Evolutionary conservation across 768 basidiomycete species (phyloP).

Genomic region (Boletus tomentosulus): DNA sequence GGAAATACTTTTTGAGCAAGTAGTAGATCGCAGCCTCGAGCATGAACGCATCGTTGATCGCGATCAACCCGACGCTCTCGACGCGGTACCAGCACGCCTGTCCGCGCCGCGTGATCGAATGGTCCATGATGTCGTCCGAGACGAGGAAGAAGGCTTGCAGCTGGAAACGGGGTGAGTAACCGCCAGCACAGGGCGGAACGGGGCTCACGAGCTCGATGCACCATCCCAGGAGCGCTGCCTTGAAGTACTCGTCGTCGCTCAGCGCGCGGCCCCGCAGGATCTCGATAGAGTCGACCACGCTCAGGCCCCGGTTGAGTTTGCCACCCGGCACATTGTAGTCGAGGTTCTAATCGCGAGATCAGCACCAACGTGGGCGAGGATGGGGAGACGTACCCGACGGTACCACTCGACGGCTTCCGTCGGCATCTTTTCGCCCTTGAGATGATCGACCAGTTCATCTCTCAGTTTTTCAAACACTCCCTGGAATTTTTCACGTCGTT

Average conservation of each 20-base stretch:
- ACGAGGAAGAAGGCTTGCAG: conserved; percentile 98
- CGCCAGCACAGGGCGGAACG: no score
- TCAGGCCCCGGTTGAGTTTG: conserved; percentile 95
- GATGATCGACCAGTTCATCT: conserved; percentile 70
- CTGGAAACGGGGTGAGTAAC: conserved; percentile 34
- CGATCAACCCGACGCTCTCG: conserved; percentile 62
- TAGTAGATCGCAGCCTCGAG: conserved; percentile 91
- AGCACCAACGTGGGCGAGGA: background rate
- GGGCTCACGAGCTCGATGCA: conserved; percentile 82
- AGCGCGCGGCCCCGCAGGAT: conserved; percentile 73
- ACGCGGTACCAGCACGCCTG: conserved; percentile 94
- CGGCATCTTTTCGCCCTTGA: conserved; percentile 74
- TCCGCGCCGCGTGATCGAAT: conserved; percentile 85
- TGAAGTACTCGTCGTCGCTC: conserved; percentile 81
- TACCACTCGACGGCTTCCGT: conserved; percentile 84
- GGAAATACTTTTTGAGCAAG: conserved; percentile 85
- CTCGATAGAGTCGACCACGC: conserved; percentile 89
- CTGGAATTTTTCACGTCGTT: conserved; percentile 63
- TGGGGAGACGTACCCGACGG: conserved; percentile 50
- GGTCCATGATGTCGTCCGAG: conserved; percentile 97
- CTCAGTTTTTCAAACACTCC: conserved; percentile 66
- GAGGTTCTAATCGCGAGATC: conserved; percentile 53
- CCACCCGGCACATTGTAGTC: conserved; percentile 95
- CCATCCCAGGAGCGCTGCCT: conserved; percentile 90
- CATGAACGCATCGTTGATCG: conserved; percentile 97